These are phyloP conservation scores for Penicillium parvum DNA, from an alignment of 495 filamentous ascomycete species.

Conservation along the genomic window DNA sequence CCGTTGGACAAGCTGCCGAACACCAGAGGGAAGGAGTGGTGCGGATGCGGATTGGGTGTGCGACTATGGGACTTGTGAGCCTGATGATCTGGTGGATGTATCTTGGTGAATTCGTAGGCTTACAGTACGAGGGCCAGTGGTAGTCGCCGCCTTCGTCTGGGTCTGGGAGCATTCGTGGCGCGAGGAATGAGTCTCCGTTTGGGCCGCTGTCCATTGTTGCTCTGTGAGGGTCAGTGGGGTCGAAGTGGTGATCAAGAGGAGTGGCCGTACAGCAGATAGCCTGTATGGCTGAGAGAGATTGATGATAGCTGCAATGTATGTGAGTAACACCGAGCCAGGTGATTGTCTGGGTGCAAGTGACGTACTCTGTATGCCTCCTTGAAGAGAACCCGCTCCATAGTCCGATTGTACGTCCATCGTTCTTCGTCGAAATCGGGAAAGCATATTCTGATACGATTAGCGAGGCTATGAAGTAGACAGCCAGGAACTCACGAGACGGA, in stretches of 20 bases:
- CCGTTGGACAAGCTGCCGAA: slow-evolving; percentile 32
- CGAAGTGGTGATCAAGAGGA: not conserved
- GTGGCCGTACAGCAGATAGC: slow-evolving; percentile 32
- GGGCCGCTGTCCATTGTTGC: slow-evolving; percentile 40
- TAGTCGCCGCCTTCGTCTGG: slow-evolving; percentile 34
- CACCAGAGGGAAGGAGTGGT: slow-evolving; percentile 33
- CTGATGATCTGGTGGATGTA: not conserved
- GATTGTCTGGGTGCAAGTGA: not conserved
- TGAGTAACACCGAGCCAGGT: slow-evolving; percentile 1
- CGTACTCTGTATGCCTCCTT: slow-evolving; percentile 35
- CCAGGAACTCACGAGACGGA: slow-evolving; percentile 32
- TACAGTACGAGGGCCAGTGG: slow-evolving; percentile 29
- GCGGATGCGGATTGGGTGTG: slow-evolving; percentile 28
- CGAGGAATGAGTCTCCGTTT: slow-evolving; percentile 33
- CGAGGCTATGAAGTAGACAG: not conserved
- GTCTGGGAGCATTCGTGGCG: slow-evolving; percentile 31
- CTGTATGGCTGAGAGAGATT: slow-evolving; percentile 37
- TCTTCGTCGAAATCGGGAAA: slow-evolving; percentile 34
- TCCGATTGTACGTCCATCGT: slow-evolving; percentile 33
- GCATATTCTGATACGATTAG: slow-evolving; percentile 27
- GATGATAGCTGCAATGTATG: slow-evolving; percentile 30
- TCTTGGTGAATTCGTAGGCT: slow-evolving; percentile 2
- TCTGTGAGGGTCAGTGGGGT: slow-evolving; percentile 23
- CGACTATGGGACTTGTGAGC: slow-evolving; percentile 13
- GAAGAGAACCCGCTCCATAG: slow-evolving; percentile 36